phyloP scores from a whole-genome alignment of 768 basidiomycete species.

The Lactarius hatsudake region DNA sequence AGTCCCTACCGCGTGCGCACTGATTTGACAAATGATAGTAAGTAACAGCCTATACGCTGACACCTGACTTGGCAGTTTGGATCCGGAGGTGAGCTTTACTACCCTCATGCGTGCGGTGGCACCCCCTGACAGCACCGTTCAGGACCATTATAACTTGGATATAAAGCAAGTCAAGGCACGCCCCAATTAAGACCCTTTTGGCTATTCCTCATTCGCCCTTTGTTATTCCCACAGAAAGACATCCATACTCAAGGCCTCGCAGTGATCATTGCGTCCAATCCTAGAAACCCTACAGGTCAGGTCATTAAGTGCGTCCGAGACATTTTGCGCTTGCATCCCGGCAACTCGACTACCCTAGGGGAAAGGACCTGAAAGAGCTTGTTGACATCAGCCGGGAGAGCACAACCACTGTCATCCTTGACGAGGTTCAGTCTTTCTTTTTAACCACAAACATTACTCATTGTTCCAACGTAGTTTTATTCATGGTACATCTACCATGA shows the following conservation, averaged over 20 bases:
- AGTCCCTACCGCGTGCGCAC: slow-evolving; percentile 78
- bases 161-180: slow-evolving; percentile 73
- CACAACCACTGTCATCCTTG: slow-evolving; percentile 73
- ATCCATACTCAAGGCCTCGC: slow-evolving; percentile 79
- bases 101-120: slow-evolving; percentile 22
- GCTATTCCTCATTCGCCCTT: not conserved
- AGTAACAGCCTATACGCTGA: not conserved
- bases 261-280: slow-evolving; percentile 87
- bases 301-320: slow-evolving; percentile 52
- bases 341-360: slow-evolving; percentile 40
- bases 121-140: slow-evolving; percentile 36
- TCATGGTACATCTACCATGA: slow-evolving; percentile 95
- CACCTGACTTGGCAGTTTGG: slow-evolving; percentile 13
- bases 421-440: slow-evolving; percentile 55
- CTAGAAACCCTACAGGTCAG: slow-evolving; percentile 97
- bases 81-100: slow-evolving; percentile 39
- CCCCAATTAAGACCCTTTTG: not conserved
- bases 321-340: not conserved
- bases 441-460: not conserved
- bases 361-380: slow-evolving; percentile 77
- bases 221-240: slow-evolving; percentile 51
- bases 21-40: not conserved
- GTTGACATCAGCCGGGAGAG: slow-evolving; percentile 70
- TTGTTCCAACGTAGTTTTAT: slow-evolving; percentile 61
- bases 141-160: slow-evolving; percentile 68